phyloP scores from a whole-genome alignment of 164 flowering plant species.

The Nelumbo lutea region DNA sequence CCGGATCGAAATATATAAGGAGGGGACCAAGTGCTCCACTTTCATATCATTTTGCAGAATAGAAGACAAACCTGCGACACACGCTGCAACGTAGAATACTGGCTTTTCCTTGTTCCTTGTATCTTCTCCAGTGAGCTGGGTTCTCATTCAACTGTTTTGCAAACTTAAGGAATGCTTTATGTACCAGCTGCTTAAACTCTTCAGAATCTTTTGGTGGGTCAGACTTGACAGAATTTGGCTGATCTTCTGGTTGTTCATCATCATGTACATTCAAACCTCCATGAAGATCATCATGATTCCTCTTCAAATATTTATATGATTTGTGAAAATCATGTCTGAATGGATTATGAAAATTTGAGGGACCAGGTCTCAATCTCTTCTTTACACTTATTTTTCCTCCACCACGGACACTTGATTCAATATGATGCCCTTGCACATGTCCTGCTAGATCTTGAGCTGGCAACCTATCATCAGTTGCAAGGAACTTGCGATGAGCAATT shows the following conservation, averaged over 20 bases:
- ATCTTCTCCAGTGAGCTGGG: conserved; percentile 37
- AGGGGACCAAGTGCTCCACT: conserved; percentile 22
- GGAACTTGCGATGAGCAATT: conserved; percentile 2
- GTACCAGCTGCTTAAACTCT: conserved; percentile 56
- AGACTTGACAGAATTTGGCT: conserved; percentile 14
- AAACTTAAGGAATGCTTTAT: conserved; percentile 50
- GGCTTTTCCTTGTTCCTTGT: conserved; percentile 41
- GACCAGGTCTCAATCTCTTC: conserved; percentile 33
- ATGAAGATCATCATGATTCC: conserved; percentile 12
- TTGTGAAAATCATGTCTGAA: conserved; percentile 14
- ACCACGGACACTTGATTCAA: conserved; percentile 7
- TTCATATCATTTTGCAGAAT: conserved; percentile 19
- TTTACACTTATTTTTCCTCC: conserved; percentile 20
- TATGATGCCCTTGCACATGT: conserved; percentile 6
- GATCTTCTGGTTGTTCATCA: conserved; percentile 18
- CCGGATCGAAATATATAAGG: conserved; percentile 17
- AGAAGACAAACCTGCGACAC: conserved; percentile 75
- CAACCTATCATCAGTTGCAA: conserved; percentile 11
- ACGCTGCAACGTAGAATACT: conserved; percentile 48
- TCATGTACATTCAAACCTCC: conserved; percentile 14
- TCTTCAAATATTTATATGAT: conserved; percentile 17
- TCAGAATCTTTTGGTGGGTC: conserved; percentile 56
- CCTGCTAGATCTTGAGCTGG: conserved; percentile 8
- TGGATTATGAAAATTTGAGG: conserved; percentile 12
- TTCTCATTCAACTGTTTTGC: conserved; percentile 56